Evolutionary conservation across 805 yeast species (phyloP).

Genomic region (Pichia nanzhaoensis): DNA sequence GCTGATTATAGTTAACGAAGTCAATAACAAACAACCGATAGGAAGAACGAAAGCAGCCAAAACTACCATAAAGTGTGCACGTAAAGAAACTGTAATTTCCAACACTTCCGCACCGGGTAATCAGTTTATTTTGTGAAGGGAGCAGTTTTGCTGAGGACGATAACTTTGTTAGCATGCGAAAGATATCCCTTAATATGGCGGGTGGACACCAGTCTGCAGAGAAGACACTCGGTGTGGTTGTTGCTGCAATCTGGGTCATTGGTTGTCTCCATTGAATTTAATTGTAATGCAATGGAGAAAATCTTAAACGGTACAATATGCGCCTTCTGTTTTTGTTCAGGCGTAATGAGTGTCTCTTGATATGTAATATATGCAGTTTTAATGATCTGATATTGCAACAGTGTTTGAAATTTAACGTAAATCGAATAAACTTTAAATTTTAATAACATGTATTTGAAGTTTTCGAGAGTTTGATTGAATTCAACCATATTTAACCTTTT

Average conservation of each 20-base stretch:
- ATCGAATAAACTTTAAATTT: constrained; percentile 4
- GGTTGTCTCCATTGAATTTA: too few relatives aligned
- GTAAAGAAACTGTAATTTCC: not conserved
- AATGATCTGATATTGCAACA: not conserved
- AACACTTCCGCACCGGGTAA: constrained; percentile 4
- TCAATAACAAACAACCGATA: not conserved
- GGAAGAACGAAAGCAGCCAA: not conserved
- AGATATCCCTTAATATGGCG: constrained; percentile 6
- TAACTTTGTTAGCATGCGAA: constrained; percentile 4
- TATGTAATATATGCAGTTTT: not conserved
- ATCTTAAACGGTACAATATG: constrained; percentile 6
- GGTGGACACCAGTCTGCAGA: constrained; percentile 3
- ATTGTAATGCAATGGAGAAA: not conserved
- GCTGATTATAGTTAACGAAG: too few relatives aligned
- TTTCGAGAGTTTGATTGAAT: not conserved
- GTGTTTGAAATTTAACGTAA: constrained; percentile 1
- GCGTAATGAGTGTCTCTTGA: not conserved
- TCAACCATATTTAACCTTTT: not conserved
- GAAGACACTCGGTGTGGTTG: constrained; percentile 2
- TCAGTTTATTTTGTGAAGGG: not conserved
- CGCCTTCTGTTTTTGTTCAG: not conserved
- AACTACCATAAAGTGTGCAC: not conserved
- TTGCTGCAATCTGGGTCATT: not conserved
- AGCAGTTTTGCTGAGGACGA: constrained; percentile 1
- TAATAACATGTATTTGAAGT: not conserved